These are phyloP conservation scores for Phyllosticta citriasiana DNA, from an alignment of 2,329 filamentous ascomycete species.

Conservation along the genomic window DNA sequence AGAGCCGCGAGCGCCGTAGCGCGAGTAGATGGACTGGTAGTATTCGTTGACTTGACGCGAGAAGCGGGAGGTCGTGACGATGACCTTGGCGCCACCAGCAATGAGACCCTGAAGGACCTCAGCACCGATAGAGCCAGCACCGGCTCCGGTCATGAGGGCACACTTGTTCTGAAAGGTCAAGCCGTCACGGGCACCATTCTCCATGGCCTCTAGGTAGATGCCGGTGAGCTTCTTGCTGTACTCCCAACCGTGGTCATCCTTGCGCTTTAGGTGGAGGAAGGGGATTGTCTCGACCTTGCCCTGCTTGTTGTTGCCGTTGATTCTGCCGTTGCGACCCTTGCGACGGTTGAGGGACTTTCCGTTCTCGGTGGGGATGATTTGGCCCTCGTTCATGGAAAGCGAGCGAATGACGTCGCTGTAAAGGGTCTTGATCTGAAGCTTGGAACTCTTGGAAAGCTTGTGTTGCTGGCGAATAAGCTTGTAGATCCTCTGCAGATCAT, in stretches of 20 bases:
- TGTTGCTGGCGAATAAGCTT: slow-evolving; percentile 98
- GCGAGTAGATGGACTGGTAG: slow-evolving; percentile 97
- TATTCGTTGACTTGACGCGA: slow-evolving; percentile 97
- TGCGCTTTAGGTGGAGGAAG: slow-evolving; percentile 93
- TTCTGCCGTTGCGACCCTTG: slow-evolving; percentile 44
- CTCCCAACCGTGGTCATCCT: slow-evolving; percentile 89
- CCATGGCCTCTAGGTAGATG: slow-evolving; percentile 82
- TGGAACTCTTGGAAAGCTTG: slow-evolving; percentile 91
- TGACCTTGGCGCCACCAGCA: slow-evolving; percentile 90
- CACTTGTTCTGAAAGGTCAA: slow-evolving; percentile 93
- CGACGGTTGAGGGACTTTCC: slow-evolving; percentile 53
- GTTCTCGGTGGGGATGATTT: slow-evolving; percentile 85
- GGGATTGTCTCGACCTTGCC: slow-evolving; percentile 96
- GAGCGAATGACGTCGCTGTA: slow-evolving; percentile 93
- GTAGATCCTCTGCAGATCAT: slow-evolving; percentile 88
- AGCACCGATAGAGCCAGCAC: slow-evolving; percentile 93
- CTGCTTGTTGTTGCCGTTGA: slow-evolving; percentile 51
- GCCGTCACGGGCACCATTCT: slow-evolving; percentile 76
- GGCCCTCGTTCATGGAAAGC: slow-evolving; percentile 93
- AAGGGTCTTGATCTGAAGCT: slow-evolving; percentile 89
- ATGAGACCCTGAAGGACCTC: slow-evolving; percentile 94
- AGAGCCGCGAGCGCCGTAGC: slow-evolving; percentile 85
- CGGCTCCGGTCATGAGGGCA: slow-evolving; percentile 94
- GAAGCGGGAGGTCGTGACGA: slow-evolving; percentile 94
- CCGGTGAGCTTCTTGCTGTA: slow-evolving; percentile 98